phyloP scores from a whole-genome alignment of 2,329 filamentous ascomycete genomes.

The Dendryphion nanum region DNA sequence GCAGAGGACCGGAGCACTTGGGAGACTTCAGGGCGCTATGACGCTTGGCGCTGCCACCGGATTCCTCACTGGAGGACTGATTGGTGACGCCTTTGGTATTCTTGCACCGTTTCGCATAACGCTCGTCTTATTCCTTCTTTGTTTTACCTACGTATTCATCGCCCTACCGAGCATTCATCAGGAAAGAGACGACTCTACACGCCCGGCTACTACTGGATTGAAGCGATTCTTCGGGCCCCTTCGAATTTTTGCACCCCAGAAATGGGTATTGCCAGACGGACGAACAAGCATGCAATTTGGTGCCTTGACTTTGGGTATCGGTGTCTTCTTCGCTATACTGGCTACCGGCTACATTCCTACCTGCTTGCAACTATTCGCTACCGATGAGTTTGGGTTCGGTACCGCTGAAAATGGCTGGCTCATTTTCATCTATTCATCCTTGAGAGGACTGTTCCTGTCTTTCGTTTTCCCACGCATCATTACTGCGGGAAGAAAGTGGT shows the following conservation, averaged over 20 bases:
- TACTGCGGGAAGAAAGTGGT: constrained; percentile 39
- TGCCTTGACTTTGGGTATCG: constrained; percentile 61
- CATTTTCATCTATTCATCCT: constrained; percentile 45
- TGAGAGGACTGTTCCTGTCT: constrained; percentile 46
- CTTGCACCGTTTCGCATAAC: constrained; percentile 64
- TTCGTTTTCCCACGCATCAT: constrained; percentile 48
- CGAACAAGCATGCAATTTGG: constrained; percentile 57
- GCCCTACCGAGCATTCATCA: constrained; percentile 52
- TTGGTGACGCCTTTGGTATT: constrained; percentile 64
- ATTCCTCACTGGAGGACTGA: constrained; percentile 63
- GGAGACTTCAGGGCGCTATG: constrained; percentile 63
- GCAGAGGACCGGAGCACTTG: constrained; percentile 63
- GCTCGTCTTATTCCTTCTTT: constrained; percentile 54
- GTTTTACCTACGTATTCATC: constrained; percentile 41
- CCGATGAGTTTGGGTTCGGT: constrained; percentile 45
- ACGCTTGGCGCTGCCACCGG: constrained; percentile 67
- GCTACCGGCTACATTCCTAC: constrained; percentile 67
- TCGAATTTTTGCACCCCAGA: constrained; percentile 60
- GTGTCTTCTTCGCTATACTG: constrained; percentile 67
- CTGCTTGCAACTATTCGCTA: constrained; percentile 53
- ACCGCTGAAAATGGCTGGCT: constrained; percentile 47
- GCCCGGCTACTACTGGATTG: constrained; percentile 37
- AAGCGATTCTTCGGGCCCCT: constrained; percentile 63
- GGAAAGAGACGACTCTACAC: constrained; percentile 30
- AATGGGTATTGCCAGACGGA: constrained; percentile 53